Evolutionary conservation across 2,329 filamentous ascomycete genomes (phyloP).

Genomic region (Hymenoscyphus fructigenus): DNA sequence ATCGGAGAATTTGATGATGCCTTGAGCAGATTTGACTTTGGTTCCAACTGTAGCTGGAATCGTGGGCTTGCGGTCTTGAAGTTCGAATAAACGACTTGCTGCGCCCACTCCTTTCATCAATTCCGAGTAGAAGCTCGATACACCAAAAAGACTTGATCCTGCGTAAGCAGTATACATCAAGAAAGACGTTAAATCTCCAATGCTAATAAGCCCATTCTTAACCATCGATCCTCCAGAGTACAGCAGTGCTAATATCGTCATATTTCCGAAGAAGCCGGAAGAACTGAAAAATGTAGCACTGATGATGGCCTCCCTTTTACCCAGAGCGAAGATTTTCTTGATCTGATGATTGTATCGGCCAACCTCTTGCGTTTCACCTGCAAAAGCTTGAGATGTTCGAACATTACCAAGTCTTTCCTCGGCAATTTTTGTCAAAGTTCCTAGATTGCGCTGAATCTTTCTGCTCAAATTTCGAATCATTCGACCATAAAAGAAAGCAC

Average conservation of each 20-base stretch:
- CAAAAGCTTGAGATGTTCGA: slow-evolving; percentile 94
- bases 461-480: slow-evolving; percentile 86
- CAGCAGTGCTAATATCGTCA: slow-evolving; percentile 89
- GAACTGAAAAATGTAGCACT: slow-evolving; percentile 86
- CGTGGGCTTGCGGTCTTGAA: slow-evolving; percentile 84
- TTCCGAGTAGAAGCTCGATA: slow-evolving; percentile 96
- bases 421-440: slow-evolving; percentile 91
- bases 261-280: slow-evolving; percentile 90
- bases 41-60: slow-evolving; percentile 84
- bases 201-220: slow-evolving; percentile 77
- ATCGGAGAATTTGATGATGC: slow-evolving; percentile 82
- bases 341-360: slow-evolving; percentile 89
- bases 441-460: slow-evolving; percentile 90
- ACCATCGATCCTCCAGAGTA: slow-evolving; percentile 92
- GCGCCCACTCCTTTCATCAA: slow-evolving; percentile 99
- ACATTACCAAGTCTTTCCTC: slow-evolving; percentile 98
- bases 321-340: slow-evolving; percentile 85
- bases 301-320: slow-evolving; percentile 81
- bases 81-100: slow-evolving; percentile 91
- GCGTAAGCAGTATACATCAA: slow-evolving; percentile 96
- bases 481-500: slow-evolving; percentile 88
- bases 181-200: slow-evolving; percentile 93
- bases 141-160: slow-evolving; percentile 83
- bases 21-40: slow-evolving; percentile 79
- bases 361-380: slow-evolving; percentile 87